Conservation (phyloP, 139 green algal species). For the Tetradesmus obliquus region DNA sequence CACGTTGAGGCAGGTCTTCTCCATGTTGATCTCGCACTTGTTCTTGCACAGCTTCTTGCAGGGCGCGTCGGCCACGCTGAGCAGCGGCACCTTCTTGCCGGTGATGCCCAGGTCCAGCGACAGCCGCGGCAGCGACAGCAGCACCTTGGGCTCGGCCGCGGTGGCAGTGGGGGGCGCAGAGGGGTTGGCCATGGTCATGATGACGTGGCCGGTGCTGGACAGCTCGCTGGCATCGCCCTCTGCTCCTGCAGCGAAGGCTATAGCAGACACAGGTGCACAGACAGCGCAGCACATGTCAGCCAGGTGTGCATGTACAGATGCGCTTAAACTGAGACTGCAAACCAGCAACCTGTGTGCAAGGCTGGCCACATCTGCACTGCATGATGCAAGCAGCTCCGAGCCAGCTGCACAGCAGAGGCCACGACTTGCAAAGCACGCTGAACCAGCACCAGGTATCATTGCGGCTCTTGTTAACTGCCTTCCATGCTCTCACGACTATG, state of each 20-base stretch:
- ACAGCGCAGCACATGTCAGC: too few relatives aligned
- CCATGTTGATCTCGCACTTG: slow-evolving; percentile 2
- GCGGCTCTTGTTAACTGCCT: too few relatives aligned
- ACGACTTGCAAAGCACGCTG: too few relatives aligned
- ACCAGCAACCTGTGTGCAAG: too few relatives aligned
- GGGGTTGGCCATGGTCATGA: neutral
- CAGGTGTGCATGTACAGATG: too few relatives aligned
- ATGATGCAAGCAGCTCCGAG: too few relatives aligned
- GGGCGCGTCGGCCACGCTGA: slow-evolving; percentile 8
- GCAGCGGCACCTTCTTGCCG: neutral
- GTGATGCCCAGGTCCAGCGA: neutral
- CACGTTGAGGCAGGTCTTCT: neutral
- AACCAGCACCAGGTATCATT: too few relatives aligned
- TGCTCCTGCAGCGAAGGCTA: neutral
- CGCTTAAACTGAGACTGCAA: too few relatives aligned
- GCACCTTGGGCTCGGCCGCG: neutral
- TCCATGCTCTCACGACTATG: too few relatives aligned
- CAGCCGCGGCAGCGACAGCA: neutral
- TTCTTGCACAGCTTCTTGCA: slow-evolving; percentile 29
- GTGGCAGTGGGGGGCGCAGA: neutral
- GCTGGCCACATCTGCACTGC: too few relatives aligned
- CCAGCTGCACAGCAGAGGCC: too few relatives aligned
- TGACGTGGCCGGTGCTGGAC: neutral
- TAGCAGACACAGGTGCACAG: neutral
- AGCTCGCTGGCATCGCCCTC: neutral